These are phyloP conservation scores for Mycena capillaripes DNA, from an alignment of 768 basidiomycete genomes.

Conservation along the genomic window DNA sequence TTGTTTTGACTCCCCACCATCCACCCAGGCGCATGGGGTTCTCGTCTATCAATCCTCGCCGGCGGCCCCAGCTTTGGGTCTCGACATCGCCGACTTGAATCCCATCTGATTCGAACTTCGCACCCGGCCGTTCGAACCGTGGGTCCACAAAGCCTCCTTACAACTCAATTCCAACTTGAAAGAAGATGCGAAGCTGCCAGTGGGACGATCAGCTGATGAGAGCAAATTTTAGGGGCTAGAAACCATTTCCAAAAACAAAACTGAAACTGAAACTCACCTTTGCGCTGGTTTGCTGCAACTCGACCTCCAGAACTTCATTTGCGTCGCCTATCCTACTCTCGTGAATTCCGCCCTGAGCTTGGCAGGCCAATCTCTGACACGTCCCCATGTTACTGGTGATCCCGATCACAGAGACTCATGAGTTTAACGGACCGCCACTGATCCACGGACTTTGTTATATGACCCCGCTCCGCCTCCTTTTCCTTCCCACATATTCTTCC, in stretches of 20 bases:
- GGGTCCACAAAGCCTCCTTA: constrained; percentile 18
- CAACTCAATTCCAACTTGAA: no score
- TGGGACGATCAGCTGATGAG: constrained; percentile 5
- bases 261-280: not conserved
- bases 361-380: no score
- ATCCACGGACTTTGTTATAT: not conserved
- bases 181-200: not conserved
- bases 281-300: no score
- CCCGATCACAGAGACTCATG: not conserved
- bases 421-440: not conserved
- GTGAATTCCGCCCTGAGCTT: no score
- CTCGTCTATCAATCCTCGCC: not conserved
- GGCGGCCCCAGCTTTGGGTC: not conserved
- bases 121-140: constrained; percentile 14
- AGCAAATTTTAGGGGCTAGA: not conserved
- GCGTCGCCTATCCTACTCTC: no score
- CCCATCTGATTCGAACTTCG: constrained; percentile 3
- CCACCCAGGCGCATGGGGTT: not conserved
- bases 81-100: no score
- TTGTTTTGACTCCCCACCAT: constrained; percentile 17
- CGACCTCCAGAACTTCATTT: no score
- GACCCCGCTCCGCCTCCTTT: not conserved
- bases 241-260: not conserved
- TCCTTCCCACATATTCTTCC: not conserved
- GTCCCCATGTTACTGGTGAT: not conserved